Conservation (phyloP, 441 rosid genomes). For the Mallotus japonicus region DNA sequence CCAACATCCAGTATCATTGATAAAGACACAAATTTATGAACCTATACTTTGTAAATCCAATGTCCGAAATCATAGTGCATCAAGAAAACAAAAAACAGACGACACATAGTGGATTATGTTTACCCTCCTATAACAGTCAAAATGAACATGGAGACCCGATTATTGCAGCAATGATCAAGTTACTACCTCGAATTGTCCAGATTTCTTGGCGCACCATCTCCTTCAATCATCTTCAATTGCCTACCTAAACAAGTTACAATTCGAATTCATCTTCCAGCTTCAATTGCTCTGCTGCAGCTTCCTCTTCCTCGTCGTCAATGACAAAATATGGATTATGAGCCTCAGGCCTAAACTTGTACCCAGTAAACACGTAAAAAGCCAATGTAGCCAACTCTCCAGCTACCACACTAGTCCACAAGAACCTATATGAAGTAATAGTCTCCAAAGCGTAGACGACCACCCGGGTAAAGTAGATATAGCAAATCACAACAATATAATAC, state of each 20-base stretch:
- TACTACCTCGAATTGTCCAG: conserved; percentile 14
- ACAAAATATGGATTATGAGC: conserved; percentile 89
- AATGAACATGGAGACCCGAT: conserved; percentile 8
- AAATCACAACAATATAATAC: conserved; percentile 87
- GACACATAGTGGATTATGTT: neutral
- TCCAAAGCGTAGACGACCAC: conserved; percentile 83
- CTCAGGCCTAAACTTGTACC: conserved; percentile 85
- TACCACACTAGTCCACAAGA: conserved; percentile 77
- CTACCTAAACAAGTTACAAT: conserved; percentile 36
- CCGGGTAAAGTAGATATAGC: conserved; percentile 89
- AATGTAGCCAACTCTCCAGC: conserved; percentile 84
- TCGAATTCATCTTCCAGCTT: conserved; percentile 96
- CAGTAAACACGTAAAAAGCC: conserved; percentile 83
- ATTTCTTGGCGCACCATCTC: conserved; percentile 4
- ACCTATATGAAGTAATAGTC: conserved; percentile 83
- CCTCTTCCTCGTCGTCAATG: conserved; percentile 92
- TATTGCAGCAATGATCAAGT: conserved; percentile 10
- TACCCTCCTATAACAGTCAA: conserved; percentile 6
- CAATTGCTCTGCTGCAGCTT: conserved; percentile 90
- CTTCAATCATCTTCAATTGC: too few species aligned
- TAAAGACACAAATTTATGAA: conserved; percentile 5
- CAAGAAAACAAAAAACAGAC: neutral
- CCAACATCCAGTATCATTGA: conserved; percentile 3
- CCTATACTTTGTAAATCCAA: conserved; percentile 7
- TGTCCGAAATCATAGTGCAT: neutral